These are phyloP conservation scores for Xylaria flabelliformis DNA, from an alignment of 495 filamentous ascomycete genomes.

Conservation along the genomic window DNA sequence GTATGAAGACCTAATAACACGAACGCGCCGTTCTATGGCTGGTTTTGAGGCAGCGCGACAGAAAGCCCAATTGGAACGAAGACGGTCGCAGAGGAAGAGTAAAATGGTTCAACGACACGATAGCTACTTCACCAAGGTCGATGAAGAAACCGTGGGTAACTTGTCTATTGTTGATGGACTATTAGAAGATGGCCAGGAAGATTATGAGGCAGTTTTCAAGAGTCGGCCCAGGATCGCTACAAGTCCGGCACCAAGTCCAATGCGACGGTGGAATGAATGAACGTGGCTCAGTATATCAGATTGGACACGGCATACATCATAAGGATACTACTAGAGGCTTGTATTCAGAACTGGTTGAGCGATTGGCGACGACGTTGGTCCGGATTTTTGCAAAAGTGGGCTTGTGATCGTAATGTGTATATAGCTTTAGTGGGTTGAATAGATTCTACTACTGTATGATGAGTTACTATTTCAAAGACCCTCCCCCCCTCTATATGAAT, in stretches of 20 bases:
- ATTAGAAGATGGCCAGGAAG: constrained; percentile 59
- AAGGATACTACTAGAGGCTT: background rate
- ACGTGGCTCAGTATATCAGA: background rate
- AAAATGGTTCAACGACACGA: constrained; percentile 46
- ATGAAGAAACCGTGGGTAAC: constrained; percentile 44
- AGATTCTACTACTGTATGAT: background rate
- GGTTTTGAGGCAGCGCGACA: constrained; percentile 58
- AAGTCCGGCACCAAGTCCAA: constrained; percentile 72
- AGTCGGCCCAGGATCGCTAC: constrained; percentile 78
- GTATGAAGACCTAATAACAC: constrained; percentile 65
- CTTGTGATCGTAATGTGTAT: background rate
- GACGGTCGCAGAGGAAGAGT: constrained; percentile 53
- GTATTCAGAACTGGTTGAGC: background rate
- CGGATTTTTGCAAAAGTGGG: background rate
- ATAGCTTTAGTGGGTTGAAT: background rate
- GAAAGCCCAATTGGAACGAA: constrained; percentile 64
- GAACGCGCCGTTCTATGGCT: constrained; percentile 85
- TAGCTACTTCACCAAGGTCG: constrained; percentile 48
- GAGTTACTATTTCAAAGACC: background rate
- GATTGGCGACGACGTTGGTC: background rate
- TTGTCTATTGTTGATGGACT: constrained; percentile 40
- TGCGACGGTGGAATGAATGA: background rate
- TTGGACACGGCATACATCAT: background rate
- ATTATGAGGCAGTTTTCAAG: constrained; percentile 86
- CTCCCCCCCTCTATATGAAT: background rate